Conservation (phyloP, 257 asterid genomes). For the Voacanga thouarsii region DNA sequence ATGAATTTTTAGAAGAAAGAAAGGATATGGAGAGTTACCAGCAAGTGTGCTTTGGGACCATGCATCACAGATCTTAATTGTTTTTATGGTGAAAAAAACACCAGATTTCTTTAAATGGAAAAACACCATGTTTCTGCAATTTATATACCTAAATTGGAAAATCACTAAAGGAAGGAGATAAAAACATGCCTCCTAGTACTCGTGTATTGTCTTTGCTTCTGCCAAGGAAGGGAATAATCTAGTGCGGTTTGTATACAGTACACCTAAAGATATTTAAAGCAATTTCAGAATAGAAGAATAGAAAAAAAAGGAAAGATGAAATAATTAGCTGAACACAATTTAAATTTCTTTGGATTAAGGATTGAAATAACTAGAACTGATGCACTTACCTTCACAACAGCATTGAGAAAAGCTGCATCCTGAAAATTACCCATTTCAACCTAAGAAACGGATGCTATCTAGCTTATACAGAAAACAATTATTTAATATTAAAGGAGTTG, state of each 20-base stretch:
- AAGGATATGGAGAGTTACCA: not conserved
- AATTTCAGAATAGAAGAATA: constrained; percentile 6
- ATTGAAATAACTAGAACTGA: not conserved
- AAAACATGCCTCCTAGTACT: constrained; percentile 90
- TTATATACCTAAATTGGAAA: constrained; percentile 5
- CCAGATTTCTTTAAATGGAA: not conserved
- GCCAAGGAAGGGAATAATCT: constrained; percentile 98
- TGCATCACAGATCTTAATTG: not conserved
- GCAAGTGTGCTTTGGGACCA: not conserved
- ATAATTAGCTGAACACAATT: not conserved
- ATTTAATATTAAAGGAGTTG: not conserved
- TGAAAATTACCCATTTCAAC: constrained; percentile 66
- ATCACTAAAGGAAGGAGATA: constrained; percentile 8
- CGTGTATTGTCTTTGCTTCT: constrained; percentile 82
- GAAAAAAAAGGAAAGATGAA: not conserved
- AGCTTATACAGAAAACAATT: constrained; percentile 3
- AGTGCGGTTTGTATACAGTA: constrained; percentile 94
- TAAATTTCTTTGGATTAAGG: not conserved
- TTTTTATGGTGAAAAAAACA: not conserved
- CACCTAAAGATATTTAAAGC: constrained; percentile 38
- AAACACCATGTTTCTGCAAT: no score
- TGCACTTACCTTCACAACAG: constrained; percentile 78
- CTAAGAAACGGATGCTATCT: constrained; percentile 32
- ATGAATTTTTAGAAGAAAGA: constrained; percentile 21
- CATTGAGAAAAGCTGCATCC: constrained; percentile 69